A percentile compares a stretch with the other conserved stretches of the same genome.
phyloP scores from a whole-genome alignment of 371 early-diverging fungal species.

The Zychaea mexicana region DNA sequence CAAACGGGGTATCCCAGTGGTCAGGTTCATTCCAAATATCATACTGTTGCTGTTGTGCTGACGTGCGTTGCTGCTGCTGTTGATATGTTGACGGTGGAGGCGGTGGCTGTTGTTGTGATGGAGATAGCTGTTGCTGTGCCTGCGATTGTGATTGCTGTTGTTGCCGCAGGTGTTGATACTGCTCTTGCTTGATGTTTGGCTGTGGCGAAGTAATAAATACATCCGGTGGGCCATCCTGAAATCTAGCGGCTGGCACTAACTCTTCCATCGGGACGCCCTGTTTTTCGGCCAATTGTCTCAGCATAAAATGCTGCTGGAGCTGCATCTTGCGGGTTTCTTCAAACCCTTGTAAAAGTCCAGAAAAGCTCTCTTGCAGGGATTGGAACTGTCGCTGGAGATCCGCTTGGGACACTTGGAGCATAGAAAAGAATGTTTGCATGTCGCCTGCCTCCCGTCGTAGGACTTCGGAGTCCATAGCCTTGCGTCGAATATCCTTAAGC shows the following conservation, averaged over 20 bases:
- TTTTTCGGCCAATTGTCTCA: conserved; percentile 27
- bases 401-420: conserved; percentile 70
- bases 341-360: conserved; percentile 68
- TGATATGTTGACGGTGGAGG: not conserved
- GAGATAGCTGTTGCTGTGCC: not conserved
- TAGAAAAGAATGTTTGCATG: conserved; percentile 64
- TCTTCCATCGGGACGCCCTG: conserved; percentile 15
- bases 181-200: conserved; percentile 6
- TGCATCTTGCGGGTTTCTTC: conserved; percentile 66
- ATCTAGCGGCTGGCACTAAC: not conserved
- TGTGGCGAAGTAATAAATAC: conserved; percentile 12
- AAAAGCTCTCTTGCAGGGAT: conserved; percentile 64
- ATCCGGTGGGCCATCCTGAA: not conserved
- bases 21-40: conserved; percentile 12
- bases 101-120: not conserved
- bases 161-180: not conserved
- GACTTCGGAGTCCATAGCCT: conserved; percentile 75
- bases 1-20: conserved; percentile 1
- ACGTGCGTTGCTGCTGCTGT: not conserved
- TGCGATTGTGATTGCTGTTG: not conserved
- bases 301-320: conserved; percentile 56
- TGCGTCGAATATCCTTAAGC: conserved; percentile 47
- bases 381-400: conserved; percentile 68
- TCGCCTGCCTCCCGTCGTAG: conserved; percentile 74
- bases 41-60: not conserved